A percentile compares a stretch with the other conserved stretches of the same genome.
Conservation (phyloP, 768 basidiomycete species). For the Baorangia bicolor region DNA sequence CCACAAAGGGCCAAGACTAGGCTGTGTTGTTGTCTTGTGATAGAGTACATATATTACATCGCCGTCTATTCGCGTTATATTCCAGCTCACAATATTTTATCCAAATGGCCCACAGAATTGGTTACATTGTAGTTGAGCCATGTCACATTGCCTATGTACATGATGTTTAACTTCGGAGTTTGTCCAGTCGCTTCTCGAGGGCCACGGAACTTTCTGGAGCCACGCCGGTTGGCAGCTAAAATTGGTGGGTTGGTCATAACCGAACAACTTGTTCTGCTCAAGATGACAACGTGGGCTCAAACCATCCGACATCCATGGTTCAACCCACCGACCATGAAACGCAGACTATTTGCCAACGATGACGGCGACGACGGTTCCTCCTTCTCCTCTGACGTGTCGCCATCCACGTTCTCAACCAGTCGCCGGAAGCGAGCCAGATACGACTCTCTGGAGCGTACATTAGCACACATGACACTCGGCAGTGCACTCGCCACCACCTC, state of each 20-base stretch:
- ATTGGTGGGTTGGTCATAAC: neutral
- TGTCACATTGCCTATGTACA: no score
- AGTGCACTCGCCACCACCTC: neutral
- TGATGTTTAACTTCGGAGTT: neutral
- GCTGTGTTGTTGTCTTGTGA: neutral
- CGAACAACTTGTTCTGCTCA: neutral
- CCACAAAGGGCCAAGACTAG: slow-evolving; percentile 25
- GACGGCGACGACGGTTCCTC: slow-evolving; percentile 13
- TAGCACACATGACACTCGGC: slow-evolving; percentile 50
- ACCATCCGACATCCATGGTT: slow-evolving; percentile 47
- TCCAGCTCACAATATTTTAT: slow-evolving; percentile 5
- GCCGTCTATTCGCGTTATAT: slow-evolving; percentile 2
- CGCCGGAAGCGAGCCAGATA: slow-evolving; percentile 51
- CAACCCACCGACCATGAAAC: slow-evolving; percentile 39
- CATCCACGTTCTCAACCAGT: slow-evolving; percentile 37
- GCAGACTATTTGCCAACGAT: slow-evolving; percentile 31
- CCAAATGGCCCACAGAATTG: neutral
- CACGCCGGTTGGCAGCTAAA: neutral
- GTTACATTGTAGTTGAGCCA: no score
- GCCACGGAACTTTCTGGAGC: slow-evolving; percentile 12
- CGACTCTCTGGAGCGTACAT: slow-evolving; percentile 51
- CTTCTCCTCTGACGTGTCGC: slow-evolving; percentile 3
- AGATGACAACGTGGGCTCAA: slow-evolving; percentile 35
- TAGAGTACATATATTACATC: slow-evolving; percentile 11
- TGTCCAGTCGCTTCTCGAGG: neutral